phyloP scores from a whole-genome alignment of 1,284 basidiomycete genomes.

The Cystobasidium pallidum region DNA sequence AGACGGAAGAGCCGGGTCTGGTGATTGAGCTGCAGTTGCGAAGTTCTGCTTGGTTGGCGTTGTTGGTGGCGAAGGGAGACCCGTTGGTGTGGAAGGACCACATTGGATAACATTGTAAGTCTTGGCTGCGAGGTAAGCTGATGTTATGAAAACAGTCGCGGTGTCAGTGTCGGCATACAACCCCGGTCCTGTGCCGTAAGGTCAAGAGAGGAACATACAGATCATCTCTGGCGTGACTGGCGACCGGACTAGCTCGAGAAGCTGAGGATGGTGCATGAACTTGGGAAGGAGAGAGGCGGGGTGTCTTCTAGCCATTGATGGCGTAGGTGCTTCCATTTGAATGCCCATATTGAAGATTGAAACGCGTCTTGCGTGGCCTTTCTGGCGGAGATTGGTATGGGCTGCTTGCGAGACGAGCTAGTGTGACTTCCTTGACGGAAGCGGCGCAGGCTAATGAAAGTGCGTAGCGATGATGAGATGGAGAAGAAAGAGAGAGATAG shows the following conservation, averaged over 20 bases:
- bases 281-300: constrained; percentile 53
- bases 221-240: constrained; percentile 82
- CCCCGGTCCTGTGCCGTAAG: neutral
- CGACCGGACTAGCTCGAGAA: constrained; percentile 75
- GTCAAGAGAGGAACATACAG: constrained; percentile 54
- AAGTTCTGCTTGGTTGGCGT: constrained; percentile 55
- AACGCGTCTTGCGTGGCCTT: neutral
- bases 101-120: constrained; percentile 65
- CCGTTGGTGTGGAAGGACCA: constrained; percentile 47
- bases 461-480: neutral
- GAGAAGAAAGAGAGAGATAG: constrained; percentile 11
- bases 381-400: constrained; percentile 1
- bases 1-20: constrained; percentile 63
- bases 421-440: constrained; percentile 5
- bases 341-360: constrained; percentile 30
- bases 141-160: neutral
- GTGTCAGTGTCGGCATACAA: neutral
- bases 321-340: constrained; percentile 36
- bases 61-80: constrained; percentile 52
- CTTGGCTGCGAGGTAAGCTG: constrained; percentile 67
- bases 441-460: neutral
- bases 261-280: constrained; percentile 68
- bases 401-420: constrained; percentile 6
- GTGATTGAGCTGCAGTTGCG: constrained; percentile 53
- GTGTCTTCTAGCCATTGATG: constrained; percentile 50